Conservation (phyloP, 202 grass and related monocot species). For the Eragrostis tef region DNA sequence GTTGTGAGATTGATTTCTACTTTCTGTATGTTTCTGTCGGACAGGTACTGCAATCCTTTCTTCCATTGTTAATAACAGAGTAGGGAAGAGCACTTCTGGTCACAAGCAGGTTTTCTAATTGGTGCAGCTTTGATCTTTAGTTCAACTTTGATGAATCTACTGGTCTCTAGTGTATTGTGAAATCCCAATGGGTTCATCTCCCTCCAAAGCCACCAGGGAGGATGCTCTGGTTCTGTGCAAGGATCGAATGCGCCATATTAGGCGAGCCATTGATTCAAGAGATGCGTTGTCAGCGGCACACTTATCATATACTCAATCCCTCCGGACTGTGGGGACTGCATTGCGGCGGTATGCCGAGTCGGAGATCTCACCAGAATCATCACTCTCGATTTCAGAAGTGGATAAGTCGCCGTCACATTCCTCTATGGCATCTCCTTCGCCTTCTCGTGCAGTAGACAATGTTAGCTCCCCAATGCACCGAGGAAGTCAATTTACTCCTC, state of each 20-base stretch:
- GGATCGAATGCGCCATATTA: slow-evolving; percentile 75
- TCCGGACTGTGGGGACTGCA: slow-evolving; percentile 63
- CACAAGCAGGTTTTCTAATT: not conserved
- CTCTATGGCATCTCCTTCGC: slow-evolving; percentile 81
- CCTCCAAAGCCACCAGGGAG: slow-evolving; percentile 72
- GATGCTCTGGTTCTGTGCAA: slow-evolving; percentile 85
- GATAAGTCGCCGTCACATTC: slow-evolving; percentile 90
- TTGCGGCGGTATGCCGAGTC: slow-evolving; percentile 69
- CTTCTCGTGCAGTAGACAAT: slow-evolving; percentile 56
- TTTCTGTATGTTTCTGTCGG: not conserved
- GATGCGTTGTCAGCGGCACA: slow-evolving; percentile 82
- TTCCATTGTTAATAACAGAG: slow-evolving; percentile 15
- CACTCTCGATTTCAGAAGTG: slow-evolving; percentile 81
- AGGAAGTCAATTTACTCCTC: slow-evolving; percentile 53
- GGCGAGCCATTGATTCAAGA: slow-evolving; percentile 69
- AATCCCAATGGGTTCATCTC: slow-evolving; percentile 74
- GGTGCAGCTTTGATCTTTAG: slow-evolving; percentile 8
- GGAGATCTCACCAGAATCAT: slow-evolving; percentile 66
- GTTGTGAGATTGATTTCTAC: slow-evolving; percentile 21
- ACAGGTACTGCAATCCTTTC: not conserved
- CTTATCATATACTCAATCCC: slow-evolving; percentile 75
- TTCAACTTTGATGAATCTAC: slow-evolving; percentile 34
- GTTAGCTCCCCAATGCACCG: slow-evolving; percentile 43
- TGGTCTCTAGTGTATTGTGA: not conserved
- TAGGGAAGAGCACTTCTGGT: not conserved